Conservation (phyloP, 2,329 filamentous ascomycete species). For the Zarea fungicola region DNA sequence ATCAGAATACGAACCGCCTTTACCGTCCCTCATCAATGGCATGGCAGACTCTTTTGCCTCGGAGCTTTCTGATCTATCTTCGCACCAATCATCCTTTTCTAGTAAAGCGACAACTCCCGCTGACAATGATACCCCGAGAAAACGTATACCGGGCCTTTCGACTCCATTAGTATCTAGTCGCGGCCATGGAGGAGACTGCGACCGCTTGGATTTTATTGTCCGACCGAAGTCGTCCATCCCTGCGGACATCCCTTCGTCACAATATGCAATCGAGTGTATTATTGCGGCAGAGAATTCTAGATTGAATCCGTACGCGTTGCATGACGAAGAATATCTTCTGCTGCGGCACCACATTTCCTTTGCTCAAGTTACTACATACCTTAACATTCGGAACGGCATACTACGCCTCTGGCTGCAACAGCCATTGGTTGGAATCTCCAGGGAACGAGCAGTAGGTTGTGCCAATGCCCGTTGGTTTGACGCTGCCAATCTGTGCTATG, state of each 20-base stretch:
- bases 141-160: constrained; percentile 19
- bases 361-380: constrained; percentile 86
- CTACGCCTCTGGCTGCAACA: constrained; percentile 85
- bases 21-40: constrained; percentile 14
- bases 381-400: constrained; percentile 95
- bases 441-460: constrained; percentile 85
- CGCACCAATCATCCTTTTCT: constrained; percentile 47
- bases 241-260: constrained; percentile 60
- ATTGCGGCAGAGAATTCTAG: constrained; percentile 83
- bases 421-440: constrained; percentile 73
- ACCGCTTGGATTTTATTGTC: constrained; percentile 48
- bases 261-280: constrained; percentile 90
- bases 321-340: constrained; percentile 76
- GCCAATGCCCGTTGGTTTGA: constrained; percentile 86
- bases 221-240: constrained; percentile 82
- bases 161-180: not conserved
- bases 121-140: constrained; percentile 31
- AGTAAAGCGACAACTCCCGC: constrained; percentile 61
- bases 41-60: constrained; percentile 43
- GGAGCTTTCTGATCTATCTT: constrained; percentile 52
- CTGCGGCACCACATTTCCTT: constrained; percentile 78
- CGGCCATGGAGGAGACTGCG: constrained; percentile 26
- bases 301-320: constrained; percentile 82
- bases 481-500: constrained; percentile 79
- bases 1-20: not conserved